Percentiles rank a stretch among this genome's conserved stretches.
phyloP scores from a whole-genome alignment of 352 stramenopile genomes.

The Globisporangium yorkense region DNA sequence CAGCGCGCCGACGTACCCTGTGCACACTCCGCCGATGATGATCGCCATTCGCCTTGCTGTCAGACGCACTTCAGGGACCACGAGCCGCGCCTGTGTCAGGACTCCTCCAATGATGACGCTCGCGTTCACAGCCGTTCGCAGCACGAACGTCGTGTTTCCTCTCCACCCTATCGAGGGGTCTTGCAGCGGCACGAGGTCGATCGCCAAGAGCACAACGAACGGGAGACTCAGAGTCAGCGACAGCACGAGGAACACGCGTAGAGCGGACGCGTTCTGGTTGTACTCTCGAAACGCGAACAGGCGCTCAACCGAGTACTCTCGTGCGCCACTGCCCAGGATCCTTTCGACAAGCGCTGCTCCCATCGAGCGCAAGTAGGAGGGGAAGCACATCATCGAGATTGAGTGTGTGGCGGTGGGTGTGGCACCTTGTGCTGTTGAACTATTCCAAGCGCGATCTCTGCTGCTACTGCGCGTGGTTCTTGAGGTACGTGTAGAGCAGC shows the following conservation, averaged over 20 bases:
- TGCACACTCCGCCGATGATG: background rate
- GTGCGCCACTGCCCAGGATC: background rate
- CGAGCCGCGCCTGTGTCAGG: background rate
- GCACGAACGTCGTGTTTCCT: background rate
- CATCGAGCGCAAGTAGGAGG: no score
- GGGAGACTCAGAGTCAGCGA: background rate
- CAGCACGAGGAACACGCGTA: background rate
- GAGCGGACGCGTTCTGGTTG: background rate
- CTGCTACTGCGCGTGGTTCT: conserved; percentile 57
- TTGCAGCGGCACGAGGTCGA: conserved; percentile 1
- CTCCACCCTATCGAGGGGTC: background rate
- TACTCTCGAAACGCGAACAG: background rate
- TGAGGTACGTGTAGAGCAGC: conserved; percentile 81
- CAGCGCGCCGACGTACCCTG: background rate
- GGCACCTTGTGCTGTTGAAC: no score
- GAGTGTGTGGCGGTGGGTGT: no score
- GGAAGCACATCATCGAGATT: no score
- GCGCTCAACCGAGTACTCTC: conserved; percentile 2
- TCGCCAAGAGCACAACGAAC: background rate
- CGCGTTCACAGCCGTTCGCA: background rate
- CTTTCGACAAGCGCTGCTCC: no score
- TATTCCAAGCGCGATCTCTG: background rate
- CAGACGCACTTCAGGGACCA: background rate
- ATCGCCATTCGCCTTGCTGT: background rate
- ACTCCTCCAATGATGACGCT: background rate